A percentile compares a stretch with the other conserved stretches of the same genome.
Evolutionary conservation across 140 eudicot species (phyloP).

Genomic region (Erigeron philadelphicus): DNA sequence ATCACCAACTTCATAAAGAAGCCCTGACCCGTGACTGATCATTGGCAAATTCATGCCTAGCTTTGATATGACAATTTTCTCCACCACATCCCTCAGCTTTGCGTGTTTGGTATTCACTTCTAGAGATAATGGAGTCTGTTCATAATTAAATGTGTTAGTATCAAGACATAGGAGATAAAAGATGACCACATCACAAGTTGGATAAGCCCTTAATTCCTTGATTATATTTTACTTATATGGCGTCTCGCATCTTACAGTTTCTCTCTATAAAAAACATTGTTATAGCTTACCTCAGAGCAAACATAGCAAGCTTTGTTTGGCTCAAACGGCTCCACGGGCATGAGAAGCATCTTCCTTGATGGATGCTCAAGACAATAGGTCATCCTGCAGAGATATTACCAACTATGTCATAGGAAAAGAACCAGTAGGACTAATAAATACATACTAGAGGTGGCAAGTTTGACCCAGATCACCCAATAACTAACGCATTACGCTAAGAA

Average conservation of each 20-base stretch:
- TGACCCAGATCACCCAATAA: neutral
- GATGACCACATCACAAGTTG: neutral
- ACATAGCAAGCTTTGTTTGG: conserved; percentile 88
- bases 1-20: conserved; percentile 96
- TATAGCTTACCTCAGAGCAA: conserved; percentile 68
- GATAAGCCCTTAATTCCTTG: neutral
- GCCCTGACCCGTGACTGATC: conserved; percentile 72
- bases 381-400: conserved; percentile 48
- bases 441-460: neutral
- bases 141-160: conserved; percentile 17
- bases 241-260: neutral
- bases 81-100: conserved; percentile 88
- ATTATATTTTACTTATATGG: neutral
- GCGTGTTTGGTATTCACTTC: conserved; percentile 79
- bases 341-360: conserved; percentile 84
- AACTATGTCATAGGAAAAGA: neutral
- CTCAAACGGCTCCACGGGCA: conserved; percentile 96
- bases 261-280: conserved; percentile 6
- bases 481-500: neutral
- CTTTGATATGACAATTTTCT: conserved; percentile 73
- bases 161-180: neutral
- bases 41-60: conserved; percentile 88
- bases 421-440: neutral
- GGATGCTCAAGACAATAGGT: conserved; percentile 91
- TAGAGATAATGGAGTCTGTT: conserved; percentile 77